Base-by-base conservation (phyloP, 2,329 filamentous ascomycete species). In the Ophiosphaerella narmari region DNA sequence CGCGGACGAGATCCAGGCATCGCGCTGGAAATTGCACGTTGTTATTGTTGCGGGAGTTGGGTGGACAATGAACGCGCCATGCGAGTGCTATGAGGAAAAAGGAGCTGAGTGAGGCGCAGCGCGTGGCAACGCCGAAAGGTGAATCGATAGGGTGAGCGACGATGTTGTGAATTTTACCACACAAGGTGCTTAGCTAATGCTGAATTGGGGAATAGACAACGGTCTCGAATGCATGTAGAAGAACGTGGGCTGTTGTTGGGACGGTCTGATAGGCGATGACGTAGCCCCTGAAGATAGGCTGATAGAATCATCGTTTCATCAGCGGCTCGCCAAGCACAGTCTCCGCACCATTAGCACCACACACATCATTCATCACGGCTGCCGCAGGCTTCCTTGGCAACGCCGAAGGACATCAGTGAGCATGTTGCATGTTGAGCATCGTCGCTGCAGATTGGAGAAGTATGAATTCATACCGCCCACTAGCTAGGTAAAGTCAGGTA, bases 1-100 rank as follows among this genome's bases (percentile, higher is more conserved):
- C 86, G 80, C 32, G 78, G 74, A 13, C 75, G 76, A 32, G 46
- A 61, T 50, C 60, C 65, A 21, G 60, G 54, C 61, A 66, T 66
- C 43, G 29, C 47, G 46, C 51, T 49, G 23, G 12, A 35, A 23
- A 11, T 50, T 34, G 11, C 12, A 7, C 18, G 31, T 40, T 33
- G 42, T 49, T 35, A 40, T 49, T 33, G 26, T 12, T 23, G 39
- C 21, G 38, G 24, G 39, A 29, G 24, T 49, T 35, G 13, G 38
- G 11, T 34, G 35, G 51, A 51, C 18, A 31, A 31, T 24, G 34
- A 33, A 37, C 16, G 44, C 40, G 49, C 50, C 55, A 58, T 58
- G 24, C 23, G 40, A 42, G 21, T 35, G 45, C 14, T 16, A 14
- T 21, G 43, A 24, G 21, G 29, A 43, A 43, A 51, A 36, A 36